Base-by-base conservation (phyloP, 768 basidiomycete genomes). In the Boletus coccyginus region DNA sequence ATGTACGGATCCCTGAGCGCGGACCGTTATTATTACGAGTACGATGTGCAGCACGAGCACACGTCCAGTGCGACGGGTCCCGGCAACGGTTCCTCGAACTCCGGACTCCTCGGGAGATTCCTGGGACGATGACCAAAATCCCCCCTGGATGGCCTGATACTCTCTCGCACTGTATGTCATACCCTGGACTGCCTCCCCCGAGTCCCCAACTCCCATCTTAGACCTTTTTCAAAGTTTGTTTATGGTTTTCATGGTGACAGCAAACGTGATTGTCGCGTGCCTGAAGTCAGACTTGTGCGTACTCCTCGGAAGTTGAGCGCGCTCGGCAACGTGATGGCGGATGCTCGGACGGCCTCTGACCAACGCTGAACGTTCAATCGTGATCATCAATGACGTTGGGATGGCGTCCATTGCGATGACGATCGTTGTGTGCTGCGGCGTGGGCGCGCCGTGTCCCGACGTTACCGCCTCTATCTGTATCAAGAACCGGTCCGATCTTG, bases 101-200 rank as follows among this genome's bases (percentile, higher is more conserved):
- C 55, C 51, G 66, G 66, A 17, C 32, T 66, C 38, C 51, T 70
- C n/a, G 68, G 60, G 9, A 54, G 56, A 53, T 36, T 72, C 13
- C 54, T 68, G 42, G 63, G 66, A 11, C 53, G 68, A 29, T 65
- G 52, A 61, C 2, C 33, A 45, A 50, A 46, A 46, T 56, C 41
- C 46, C 35, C 24, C 11, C 14, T 47, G 50, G 21, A 55, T 46
- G 24, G 16, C n/a, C 16, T 17, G 14, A 40, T n/a, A 27, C 27
- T 21, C 16, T 5, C 14, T 27, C 29, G 8, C 40, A 17, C 27
- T 27, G 12, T 3, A 19, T 31, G 39, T 53, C 33, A 35, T 24
- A 8, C 29, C 7, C 19, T 27, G 27, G 27, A 27, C 27, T 27
- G 33, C n/a, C 27, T 10, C 38, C 31, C 32, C 48, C 33, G 8